Base-by-base conservation (phyloP, 2,329 filamentous ascomycete genomes). In the Dryadomyces sulphureus region DNA sequence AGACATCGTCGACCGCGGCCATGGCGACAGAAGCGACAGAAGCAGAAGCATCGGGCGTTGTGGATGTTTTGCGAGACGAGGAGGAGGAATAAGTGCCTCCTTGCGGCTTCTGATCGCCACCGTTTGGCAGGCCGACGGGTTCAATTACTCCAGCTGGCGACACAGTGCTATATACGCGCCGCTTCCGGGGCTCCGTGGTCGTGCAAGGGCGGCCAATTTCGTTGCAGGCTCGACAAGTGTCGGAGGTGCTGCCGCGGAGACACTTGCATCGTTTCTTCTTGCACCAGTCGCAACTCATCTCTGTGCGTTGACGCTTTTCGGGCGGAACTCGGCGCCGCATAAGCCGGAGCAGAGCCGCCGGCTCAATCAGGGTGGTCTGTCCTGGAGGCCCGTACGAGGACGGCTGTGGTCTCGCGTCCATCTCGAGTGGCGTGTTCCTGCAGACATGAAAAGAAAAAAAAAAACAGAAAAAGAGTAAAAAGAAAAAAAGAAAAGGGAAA, bases 231-330 rank as follows among this genome's bases (percentile, higher is more conserved):
- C 51, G 51, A 46, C 51, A 53, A 17, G 49, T 46, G 41, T 53
- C 52, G 30, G 43, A 19, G 21, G 45, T 47, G 42, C 44, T 52
- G 22, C 46, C 45, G n/a, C 52, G 51, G 32, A 51, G 45, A 30
- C 52, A 53, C 45, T 53, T 53, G 48, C 52, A 53, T 8, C 52
- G 49, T 42, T 53, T 54, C 39, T 52, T 51, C 45, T 51, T 54
- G 49, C 52, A 54, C 48, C 51, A 52, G 50, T 53, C 52, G 35
- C 52, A 53, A 47, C 52, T 54, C 52, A 53, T 53, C 43, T 51
- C 50, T 4, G 52, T 50, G 21, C 52, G 49, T 45, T 53, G 52
- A 3, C 52, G 45, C 39, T 54, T 53, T 27, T 54, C 52, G 4
- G 49, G 49, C 25, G 51, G 52, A 7, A 53, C 52, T 2, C 52